A percentile compares a stretch with the other conserved stretches of the same genome.
These are phyloP conservation scores for Neonectria ditissima DNA, from an alignment of 2,329 filamentous ascomycete species.

Conservation along the genomic window DNA sequence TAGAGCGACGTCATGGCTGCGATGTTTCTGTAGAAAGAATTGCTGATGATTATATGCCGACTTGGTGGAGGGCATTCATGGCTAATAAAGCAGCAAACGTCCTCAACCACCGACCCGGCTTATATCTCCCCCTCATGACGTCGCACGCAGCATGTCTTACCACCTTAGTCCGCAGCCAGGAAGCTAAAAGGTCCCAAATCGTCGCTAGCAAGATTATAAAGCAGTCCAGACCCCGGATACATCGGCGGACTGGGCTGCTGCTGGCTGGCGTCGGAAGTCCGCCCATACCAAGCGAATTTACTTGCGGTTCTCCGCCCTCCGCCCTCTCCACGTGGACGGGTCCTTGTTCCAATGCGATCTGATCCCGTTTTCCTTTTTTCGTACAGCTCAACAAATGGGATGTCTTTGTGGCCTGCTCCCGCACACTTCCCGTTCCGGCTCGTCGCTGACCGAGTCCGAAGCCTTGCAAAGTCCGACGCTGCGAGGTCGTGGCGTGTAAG, in stretches of 20 bases:
- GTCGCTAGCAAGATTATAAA: background rate
- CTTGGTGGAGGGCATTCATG: background rate
- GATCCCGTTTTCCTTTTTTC: background rate
- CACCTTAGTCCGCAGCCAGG: background rate
- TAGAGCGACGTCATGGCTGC: constrained; percentile 40
- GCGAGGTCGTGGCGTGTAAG: constrained; percentile 11
- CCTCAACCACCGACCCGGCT: background rate
- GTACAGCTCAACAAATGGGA: no score
- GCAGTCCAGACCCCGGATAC: background rate
- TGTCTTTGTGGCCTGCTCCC: no score
- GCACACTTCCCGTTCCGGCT: background rate
- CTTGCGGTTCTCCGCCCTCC: background rate
- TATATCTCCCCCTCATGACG: background rate
- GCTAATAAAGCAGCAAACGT: background rate
- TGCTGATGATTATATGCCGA: background rate
- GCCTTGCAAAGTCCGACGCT: no score
- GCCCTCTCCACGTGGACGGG: background rate
- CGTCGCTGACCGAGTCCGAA: background rate
- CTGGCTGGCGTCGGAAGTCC: constrained; percentile 1
- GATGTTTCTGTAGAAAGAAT: background rate
- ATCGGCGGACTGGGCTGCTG: background rate
- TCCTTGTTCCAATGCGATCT: background rate
- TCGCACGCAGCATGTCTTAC: background rate
- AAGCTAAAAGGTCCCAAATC: background rate
- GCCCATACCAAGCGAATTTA: background rate